Conservation (phyloP, 2,329 filamentous ascomycete species). For the Colletotrichum godetiae region DNA sequence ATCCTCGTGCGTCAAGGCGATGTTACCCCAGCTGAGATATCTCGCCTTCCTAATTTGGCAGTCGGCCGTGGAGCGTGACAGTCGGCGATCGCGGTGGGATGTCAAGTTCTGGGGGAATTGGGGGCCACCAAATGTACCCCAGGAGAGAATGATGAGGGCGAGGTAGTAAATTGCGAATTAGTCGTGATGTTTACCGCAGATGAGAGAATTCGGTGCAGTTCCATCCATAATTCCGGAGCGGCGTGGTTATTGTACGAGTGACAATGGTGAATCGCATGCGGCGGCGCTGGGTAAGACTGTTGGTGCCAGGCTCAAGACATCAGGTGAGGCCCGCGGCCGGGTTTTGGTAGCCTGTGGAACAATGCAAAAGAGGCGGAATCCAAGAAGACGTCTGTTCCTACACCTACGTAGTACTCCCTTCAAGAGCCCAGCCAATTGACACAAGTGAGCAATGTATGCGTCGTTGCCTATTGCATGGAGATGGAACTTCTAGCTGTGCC, state of each 20-base stretch:
- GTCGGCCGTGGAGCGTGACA: constrained; percentile 6
- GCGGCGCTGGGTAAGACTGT: background rate
- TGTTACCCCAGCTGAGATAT: constrained; percentile 24
- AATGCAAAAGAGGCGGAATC: too few species aligned
- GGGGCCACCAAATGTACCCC: background rate
- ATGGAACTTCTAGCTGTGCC: background rate
- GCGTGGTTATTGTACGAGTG: background rate
- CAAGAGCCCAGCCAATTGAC: too few species aligned
- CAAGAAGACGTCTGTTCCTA: too few species aligned
- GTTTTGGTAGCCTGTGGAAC: background rate
- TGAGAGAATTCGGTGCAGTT: background rate
- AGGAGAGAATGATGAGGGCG: background rate
- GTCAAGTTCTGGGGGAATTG: background rate
- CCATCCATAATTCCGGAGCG: background rate
- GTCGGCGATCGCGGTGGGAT: background rate
- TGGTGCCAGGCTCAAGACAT: background rate
- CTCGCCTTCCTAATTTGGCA: constrained; percentile 26
- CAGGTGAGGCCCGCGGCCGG: too few species aligned
- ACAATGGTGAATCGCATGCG: background rate
- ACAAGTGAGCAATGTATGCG: background rate
- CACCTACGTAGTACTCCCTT: too few species aligned
- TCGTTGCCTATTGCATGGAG: background rate
- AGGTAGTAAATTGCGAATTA: background rate
- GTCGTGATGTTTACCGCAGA: background rate
- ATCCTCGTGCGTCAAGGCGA: constrained; percentile 13